Evolutionary conservation across 345 rosid genomes (phyloP).

Genomic region (Abelmoschus esculentus): DNA sequence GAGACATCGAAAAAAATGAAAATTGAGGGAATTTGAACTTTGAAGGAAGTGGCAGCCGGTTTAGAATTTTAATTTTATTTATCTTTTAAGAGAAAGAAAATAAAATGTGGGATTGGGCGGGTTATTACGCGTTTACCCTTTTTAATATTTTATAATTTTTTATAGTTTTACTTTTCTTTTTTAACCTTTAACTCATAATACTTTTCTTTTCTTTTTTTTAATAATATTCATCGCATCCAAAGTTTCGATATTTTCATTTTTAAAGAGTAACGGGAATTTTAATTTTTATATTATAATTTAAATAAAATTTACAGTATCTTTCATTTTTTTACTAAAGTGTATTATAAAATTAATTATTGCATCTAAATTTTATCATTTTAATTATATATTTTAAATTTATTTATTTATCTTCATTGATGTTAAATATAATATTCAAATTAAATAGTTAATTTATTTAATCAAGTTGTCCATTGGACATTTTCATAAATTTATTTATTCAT

Average conservation of each 20-base stretch:
- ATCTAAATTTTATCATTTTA: no score
- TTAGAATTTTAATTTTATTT: neutral
- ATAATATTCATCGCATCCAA: no score
- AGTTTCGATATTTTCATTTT: neutral
- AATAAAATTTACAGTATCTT: no score
- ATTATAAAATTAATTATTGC: no score
- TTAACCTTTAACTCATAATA: neutral
- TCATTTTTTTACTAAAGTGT: no score
- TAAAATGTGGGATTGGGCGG: neutral
- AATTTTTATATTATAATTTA: neutral
- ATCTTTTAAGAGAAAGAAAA: conserved; percentile 7
- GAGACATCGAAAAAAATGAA: conserved; percentile 25
- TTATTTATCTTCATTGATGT: no score
- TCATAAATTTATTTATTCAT: no score
- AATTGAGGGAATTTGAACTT: neutral
- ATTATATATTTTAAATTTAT: no score
- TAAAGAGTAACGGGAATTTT: neutral
- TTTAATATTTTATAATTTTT: neutral
- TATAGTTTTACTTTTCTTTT: neutral
- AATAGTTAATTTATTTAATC: no score
- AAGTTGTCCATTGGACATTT: no score
- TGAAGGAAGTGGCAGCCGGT: neutral
- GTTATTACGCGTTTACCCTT: conserved; percentile 1
- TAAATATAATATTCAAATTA: no score
- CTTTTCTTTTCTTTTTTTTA: neutral